Percentiles rank a stretch among this genome's conserved stretches.
These are phyloP conservation scores for Taiozyma sp. DNA, from an alignment of 1,139 yeast genomes.

Conservation along the genomic window DNA sequence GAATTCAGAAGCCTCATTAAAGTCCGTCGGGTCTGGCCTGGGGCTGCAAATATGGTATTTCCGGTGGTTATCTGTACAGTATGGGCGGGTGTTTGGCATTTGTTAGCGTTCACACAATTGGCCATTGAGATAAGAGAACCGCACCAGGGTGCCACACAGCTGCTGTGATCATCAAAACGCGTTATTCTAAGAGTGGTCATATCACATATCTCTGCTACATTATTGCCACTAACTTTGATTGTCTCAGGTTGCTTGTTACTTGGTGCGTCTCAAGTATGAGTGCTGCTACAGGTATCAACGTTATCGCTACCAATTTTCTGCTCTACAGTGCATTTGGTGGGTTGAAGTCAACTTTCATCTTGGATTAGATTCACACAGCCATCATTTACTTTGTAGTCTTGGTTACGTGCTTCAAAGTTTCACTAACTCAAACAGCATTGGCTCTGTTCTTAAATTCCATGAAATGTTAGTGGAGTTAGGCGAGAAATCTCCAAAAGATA, in stretches of 20 bases:
- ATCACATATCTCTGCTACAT: constrained; percentile 30
- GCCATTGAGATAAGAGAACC: constrained; percentile 51
- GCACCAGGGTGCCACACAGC: constrained; percentile 58
- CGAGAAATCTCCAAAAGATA: too few relatives aligned
- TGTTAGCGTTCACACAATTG: constrained; percentile 22
- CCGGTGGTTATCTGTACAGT: constrained; percentile 30
- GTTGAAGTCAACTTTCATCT: constrained; percentile 44
- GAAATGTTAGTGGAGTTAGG: too few relatives aligned
- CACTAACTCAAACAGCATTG: constrained; percentile 29
- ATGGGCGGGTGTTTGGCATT: constrained; percentile 31
- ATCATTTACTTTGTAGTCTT: constrained; percentile 37
- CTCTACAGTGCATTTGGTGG: constrained; percentile 51
- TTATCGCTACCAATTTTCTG: constrained; percentile 44
- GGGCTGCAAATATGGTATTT: constrained; percentile 55
- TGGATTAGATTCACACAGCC: constrained; percentile 40
- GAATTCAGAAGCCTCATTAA: constrained; percentile 38
- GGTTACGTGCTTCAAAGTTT: constrained; percentile 26
- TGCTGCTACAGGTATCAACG: constrained; percentile 43
- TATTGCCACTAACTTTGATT: constrained; percentile 30
- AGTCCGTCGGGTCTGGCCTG: constrained; percentile 42
- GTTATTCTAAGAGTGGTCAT: constrained; percentile 44
- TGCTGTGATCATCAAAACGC: constrained; percentile 46
- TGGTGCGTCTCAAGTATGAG: constrained; percentile 40
- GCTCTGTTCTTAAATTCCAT: constrained; percentile 21
- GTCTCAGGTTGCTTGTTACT: constrained; percentile 37